Percentiles rank a stretch among this genome's conserved stretches.
phyloP scores from a whole-genome alignment of 257 asterid species.

The Rauvolfia tetraphylla region DNA sequence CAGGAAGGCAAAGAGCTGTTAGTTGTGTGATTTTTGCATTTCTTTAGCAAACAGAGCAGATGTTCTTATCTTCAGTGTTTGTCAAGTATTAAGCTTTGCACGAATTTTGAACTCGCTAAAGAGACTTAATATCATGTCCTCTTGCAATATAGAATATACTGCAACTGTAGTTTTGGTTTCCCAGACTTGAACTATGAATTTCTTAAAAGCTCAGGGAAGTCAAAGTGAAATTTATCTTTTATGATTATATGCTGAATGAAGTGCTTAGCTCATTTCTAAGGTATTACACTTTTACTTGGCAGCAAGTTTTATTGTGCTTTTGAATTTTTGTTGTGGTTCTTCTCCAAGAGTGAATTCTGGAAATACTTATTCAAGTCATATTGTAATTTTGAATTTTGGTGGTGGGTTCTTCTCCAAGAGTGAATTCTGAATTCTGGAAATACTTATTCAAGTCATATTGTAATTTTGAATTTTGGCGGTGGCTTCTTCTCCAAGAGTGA shows the following conservation, averaged over 20 bases:
- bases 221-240: neutral
- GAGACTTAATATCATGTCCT: slow-evolving; percentile 24
- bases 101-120: slow-evolving; percentile 18
- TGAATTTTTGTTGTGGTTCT: neutral
- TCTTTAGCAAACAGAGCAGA: slow-evolving; percentile 17
- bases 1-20: neutral
- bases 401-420: slow-evolving; percentile 14
- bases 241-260: neutral
- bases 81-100: slow-evolving; percentile 15
- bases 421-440: too few species aligned
- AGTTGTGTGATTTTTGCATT: slow-evolving; percentile 7
- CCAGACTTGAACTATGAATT: slow-evolving; percentile 6
- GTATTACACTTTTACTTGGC: too few species aligned
- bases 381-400: neutral
- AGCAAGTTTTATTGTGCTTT: neutral
- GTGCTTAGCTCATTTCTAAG: neutral
- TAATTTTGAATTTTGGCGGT: neutral
- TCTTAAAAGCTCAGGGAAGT: neutral
- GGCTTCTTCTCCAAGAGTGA: slow-evolving; percentile 15
- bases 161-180: slow-evolving; percentile 3
- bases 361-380: too few species aligned
- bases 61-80: slow-evolving; percentile 17
- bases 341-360: slow-evolving; percentile 21
- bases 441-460: too few species aligned
- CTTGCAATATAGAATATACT: slow-evolving; percentile 16